These are phyloP conservation scores for Tranzscheliella williamsii DNA, from an alignment of 1,284 basidiomycete species.

Conservation along the genomic window DNA sequence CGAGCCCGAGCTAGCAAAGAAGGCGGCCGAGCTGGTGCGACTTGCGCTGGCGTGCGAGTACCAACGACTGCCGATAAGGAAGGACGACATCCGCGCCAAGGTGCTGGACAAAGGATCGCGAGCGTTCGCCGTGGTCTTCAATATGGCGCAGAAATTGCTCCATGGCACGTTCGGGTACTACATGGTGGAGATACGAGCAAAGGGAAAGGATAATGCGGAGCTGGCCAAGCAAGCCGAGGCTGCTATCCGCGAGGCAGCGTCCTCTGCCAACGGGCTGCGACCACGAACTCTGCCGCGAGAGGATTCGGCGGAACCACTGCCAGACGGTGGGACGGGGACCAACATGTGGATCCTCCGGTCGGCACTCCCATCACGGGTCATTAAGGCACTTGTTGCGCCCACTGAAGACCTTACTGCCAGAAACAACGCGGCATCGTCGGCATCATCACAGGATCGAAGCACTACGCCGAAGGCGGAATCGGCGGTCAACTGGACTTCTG, in stretches of 20 bases:
- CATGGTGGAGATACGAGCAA: slow-evolving; percentile 44
- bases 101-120: slow-evolving; percentile 22
- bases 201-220: slow-evolving; percentile 45
- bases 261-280: slow-evolving; percentile 18
- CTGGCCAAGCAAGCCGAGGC: slow-evolving; percentile 19
- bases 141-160: slow-evolving; percentile 44
- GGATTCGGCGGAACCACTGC: not conserved
- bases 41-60: slow-evolving; percentile 46
- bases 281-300: slow-evolving; percentile 5
- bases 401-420: slow-evolving; percentile 10
- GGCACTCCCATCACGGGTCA: slow-evolving; percentile 3
- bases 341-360: slow-evolving; percentile 26
- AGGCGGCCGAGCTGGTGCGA: slow-evolving; percentile 41
- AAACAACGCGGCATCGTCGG: not conserved
- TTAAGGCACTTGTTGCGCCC: slow-evolving; percentile 1
- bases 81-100: slow-evolving; percentile 32
- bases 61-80: slow-evolving; percentile 16
- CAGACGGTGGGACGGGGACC: slow-evolving; percentile 6
- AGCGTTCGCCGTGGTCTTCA: slow-evolving; percentile 40
- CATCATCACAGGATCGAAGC: not conserved
- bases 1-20: slow-evolving; percentile 29
- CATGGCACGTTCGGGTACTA: slow-evolving; percentile 33
- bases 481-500: slow-evolving; percentile 26
- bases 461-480: slow-evolving; percentile 1
- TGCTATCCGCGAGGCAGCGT: slow-evolving; percentile 13